phyloP scores from a whole-genome alignment of 2,329 filamentous ascomycete species.

The Aspergillus thermomutatus region DNA sequence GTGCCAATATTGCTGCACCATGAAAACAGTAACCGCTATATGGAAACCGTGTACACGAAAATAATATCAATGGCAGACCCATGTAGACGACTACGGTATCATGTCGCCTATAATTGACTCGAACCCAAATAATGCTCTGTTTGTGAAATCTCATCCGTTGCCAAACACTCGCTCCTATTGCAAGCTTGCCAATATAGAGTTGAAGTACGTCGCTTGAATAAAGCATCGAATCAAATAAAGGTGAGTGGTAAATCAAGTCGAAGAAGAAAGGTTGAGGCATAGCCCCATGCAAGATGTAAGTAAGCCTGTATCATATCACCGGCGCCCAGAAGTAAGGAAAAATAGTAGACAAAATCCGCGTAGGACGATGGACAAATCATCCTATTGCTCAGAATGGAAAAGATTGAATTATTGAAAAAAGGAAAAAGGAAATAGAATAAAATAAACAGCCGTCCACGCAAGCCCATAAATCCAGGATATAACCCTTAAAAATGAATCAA shows the following conservation, averaged over 20 bases:
- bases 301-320: conserved; percentile 25
- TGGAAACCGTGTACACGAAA: neutral
- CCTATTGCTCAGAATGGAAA: conserved; percentile 10
- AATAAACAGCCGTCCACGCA: conserved; percentile 1
- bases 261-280: conserved; percentile 2
- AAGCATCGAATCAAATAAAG: neutral
- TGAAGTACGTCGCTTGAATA: neutral
- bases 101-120: neutral
- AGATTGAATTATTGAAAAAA: neutral
- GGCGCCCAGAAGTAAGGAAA: conserved; percentile 20
- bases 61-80: neutral
- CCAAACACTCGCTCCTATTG: neutral
- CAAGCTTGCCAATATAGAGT: neutral
- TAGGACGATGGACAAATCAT: conserved; percentile 3
- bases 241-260: neutral
- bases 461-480: conserved; percentile 1
- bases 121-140: too few species aligned
- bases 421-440: neutral
- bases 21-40: neutral
- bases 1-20: neutral
- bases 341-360: conserved; percentile 18
- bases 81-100: neutral
- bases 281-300: conserved; percentile 19
- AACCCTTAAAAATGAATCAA: neutral
- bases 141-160: too few species aligned